phyloP scores from a whole-genome alignment of 306 rosid species.

The Trifolium fragiferum region DNA sequence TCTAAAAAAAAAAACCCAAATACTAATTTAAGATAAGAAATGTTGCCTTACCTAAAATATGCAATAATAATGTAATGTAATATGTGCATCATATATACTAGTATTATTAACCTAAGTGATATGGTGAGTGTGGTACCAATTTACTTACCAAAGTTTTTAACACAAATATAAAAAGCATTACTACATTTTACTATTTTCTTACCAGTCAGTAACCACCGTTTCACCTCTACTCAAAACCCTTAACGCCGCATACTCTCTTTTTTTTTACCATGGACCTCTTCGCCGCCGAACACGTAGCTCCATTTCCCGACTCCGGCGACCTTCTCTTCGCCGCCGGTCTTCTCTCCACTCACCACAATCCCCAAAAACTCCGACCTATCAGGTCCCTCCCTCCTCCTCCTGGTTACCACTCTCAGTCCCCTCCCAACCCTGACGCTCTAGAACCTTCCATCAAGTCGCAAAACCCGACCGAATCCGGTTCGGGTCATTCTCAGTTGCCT shows the following conservation, averaged over 20 bases:
- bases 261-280: slow-evolving; percentile 49
- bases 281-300: slow-evolving; percentile 65
- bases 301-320: slow-evolving; percentile 76
- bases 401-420: background rate
- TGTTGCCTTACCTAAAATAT: background rate
- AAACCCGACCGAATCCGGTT: slow-evolving; percentile 41
- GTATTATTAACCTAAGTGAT: too few species aligned
- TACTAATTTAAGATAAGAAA: too few species aligned
- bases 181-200: too few species aligned
- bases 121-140: too few species aligned
- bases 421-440: background rate
- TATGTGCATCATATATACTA: too few species aligned
- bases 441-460: slow-evolving; percentile 8
- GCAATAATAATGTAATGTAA: background rate
- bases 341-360: slow-evolving; percentile 52
- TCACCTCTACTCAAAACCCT: slow-evolving; percentile 56
- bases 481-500: slow-evolving; percentile 38
- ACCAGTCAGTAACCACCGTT: slow-evolving; percentile 11
- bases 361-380: slow-evolving; percentile 89
- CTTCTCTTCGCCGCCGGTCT: slow-evolving; percentile 51
- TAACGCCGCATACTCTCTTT: slow-evolving; percentile 27
- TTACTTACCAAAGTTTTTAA: too few species aligned
- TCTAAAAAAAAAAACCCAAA: too few species aligned
- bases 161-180: too few species aligned
- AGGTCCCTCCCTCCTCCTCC: slow-evolving; percentile 42